Evolutionary conservation across 2,329 filamentous ascomycete species (phyloP).

Genomic region (Metarhizium guizhouense): DNA sequence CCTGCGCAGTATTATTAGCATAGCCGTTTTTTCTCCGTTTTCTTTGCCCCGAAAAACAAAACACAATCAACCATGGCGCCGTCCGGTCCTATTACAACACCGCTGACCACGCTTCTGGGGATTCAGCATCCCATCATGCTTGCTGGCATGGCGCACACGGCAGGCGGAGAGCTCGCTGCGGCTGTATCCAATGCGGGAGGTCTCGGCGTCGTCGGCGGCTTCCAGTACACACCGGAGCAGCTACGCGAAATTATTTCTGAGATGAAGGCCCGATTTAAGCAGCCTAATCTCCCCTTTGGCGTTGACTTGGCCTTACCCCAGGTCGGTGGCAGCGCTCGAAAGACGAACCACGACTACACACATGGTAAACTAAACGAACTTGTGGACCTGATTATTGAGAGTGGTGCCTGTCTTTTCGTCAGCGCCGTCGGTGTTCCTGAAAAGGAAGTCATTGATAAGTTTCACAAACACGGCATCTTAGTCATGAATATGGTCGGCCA

Average conservation of each 20-base stretch:
- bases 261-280: conserved; percentile 64
- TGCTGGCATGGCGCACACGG: conserved; percentile 87
- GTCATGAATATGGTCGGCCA: conserved; percentile 98
- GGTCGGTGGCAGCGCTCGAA: conserved; percentile 71
- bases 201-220: conserved; percentile 65
- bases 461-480: conserved; percentile 72
- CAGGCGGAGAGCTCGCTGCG: conserved; percentile 68
- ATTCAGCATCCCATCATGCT: conserved; percentile 87
- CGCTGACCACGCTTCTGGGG: conserved; percentile 66
- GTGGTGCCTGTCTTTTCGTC: conserved; percentile 79
- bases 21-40: not conserved
- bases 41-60: not conserved
- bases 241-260: conserved; percentile 76
- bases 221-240: conserved; percentile 64
- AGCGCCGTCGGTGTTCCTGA: conserved; percentile 84
- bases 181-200: conserved; percentile 86
- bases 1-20: not conserved
- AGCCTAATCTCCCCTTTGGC: conserved; percentile 71
- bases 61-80: conserved; percentile 26
- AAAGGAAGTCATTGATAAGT: conserved; percentile 56
- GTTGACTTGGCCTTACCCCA: conserved; percentile 88
- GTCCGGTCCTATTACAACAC: conserved; percentile 57
- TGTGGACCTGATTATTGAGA: conserved; percentile 76
- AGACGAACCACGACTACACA: conserved; percentile 95
- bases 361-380: conserved; percentile 80